Evolutionary conservation across 1,139 yeast species (phyloP).

Genomic region (Hansenula sp.): DNA sequence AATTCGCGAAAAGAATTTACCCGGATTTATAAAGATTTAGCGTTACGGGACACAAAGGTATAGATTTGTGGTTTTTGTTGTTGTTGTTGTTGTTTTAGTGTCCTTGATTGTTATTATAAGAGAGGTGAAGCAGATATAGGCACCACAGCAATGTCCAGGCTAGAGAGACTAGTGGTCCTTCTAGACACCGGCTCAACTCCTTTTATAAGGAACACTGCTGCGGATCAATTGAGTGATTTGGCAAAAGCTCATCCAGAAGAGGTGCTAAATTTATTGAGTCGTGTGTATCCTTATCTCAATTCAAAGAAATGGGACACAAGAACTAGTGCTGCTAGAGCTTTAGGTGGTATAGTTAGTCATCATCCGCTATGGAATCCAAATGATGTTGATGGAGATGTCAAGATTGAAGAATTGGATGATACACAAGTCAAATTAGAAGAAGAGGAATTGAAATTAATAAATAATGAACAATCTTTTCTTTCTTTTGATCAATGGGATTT

Average conservation of each 20-base stretch:
- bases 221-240: conserved; percentile 91
- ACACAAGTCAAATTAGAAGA: conserved; percentile 32
- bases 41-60: conserved; percentile 1
- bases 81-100: background rate
- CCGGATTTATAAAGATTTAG: background rate
- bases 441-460: conserved; percentile 34
- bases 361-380: conserved; percentile 87
- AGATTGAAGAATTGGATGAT: conserved; percentile 17
- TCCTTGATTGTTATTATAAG: no score
- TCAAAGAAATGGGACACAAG: conserved; percentile 94
- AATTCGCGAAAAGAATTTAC: no score
- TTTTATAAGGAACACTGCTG: conserved; percentile 92
- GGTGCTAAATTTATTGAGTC: conserved; percentile 70
- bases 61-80: background rate
- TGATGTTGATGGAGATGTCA: conserved; percentile 22
- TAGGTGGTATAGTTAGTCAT: conserved; percentile 87
- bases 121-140: no score
- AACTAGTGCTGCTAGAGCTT: conserved; percentile 89
- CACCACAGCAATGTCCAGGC: conserved; percentile 30
- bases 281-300: conserved; percentile 86
- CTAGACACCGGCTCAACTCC: conserved; percentile 95
- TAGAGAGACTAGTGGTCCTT: conserved; percentile 72
- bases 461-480: conserved; percentile 38
- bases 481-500: conserved; percentile 63
- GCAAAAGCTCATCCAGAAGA: conserved; percentile 97